Base-by-base conservation (phyloP, 495 filamentous ascomycete genomes). In the Penicillium robsamsonii region DNA sequence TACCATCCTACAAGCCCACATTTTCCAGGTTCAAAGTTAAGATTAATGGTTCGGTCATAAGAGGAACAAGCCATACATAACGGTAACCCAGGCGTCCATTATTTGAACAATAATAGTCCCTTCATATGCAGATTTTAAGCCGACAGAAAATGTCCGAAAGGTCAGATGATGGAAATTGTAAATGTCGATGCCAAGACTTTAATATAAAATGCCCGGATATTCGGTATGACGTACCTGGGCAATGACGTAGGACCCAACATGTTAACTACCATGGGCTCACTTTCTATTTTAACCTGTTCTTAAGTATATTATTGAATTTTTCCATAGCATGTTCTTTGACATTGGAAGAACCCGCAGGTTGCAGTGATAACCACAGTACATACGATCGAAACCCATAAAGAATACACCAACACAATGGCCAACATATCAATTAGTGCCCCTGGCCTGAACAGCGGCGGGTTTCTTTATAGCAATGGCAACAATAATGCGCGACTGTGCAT, bases 401-500 rank as follows among this genome's bases (percentile, higher is more conserved):
- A 22, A 44, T 25, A 43, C 31, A 51, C 5, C 48, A 51, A 2
- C 22, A 27, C 31, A 64, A 67, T 78, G 75, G 74, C 75, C 31
- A 61, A 60, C 29, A 60, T 78, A 37, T 72, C 73, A 0, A 76
- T 78, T 42, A 75, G 66, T 50, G 69, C 72, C 1, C 71, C 71
- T 0, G 69, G 71, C 6, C 46, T 70, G 12, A 60, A 48, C 33
- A 64, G 58, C 41, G 75, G 75, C 1, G 75, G 75, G 0, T 70
- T 78, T 9, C 61, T 78, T 22, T 75, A 75, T 45, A 76, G 72
- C 37, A 70, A 70, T 40, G 70, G 69, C n/a, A 56, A 66, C 22
- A 66, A 70, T 25, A 75, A 79, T n/a, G 81, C 82, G 4, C 75
- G 77, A 15, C 62, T 90, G n/a, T 84, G 84, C 61, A 70, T 90